phyloP scores from a whole-genome alignment of 768 basidiomycete genomes.

The Rhizopogon vesiculosus region DNA sequence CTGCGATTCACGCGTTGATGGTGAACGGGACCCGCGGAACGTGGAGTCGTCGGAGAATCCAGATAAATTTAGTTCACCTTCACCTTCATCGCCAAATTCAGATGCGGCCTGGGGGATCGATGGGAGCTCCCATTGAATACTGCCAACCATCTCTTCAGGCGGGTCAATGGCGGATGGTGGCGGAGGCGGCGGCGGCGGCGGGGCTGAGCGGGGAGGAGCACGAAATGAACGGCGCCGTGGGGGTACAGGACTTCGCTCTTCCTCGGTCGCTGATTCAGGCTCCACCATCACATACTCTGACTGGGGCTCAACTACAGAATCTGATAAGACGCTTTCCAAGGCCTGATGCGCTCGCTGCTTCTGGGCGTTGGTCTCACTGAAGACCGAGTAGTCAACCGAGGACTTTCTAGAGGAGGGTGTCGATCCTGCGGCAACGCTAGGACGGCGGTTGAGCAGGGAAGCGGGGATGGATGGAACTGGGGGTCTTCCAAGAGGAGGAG shows the following conservation, averaged over 20 bases:
- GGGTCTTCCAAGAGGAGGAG: constrained; percentile 31
- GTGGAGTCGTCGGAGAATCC: constrained; percentile 63
- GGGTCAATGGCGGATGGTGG: constrained; percentile 33
- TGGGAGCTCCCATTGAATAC: constrained; percentile 63
- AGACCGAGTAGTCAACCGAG: constrained; percentile 28
- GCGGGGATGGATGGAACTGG: constrained; percentile 34
- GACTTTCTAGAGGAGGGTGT: constrained; percentile 33
- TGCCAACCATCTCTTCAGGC: constrained; percentile 31
- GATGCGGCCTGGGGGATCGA: constrained; percentile 50
- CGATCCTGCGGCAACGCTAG: constrained; percentile 29
- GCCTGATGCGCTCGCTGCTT: neutral
- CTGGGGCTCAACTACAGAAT: constrained; percentile 17
- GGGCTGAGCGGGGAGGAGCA: constrained; percentile 12
- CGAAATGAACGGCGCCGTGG: constrained; percentile 38
- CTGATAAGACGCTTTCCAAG: neutral
- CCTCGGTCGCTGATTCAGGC: constrained; percentile 37
- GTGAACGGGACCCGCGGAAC: constrained; percentile 23
- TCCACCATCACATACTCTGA: constrained; percentile 66
- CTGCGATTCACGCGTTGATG: constrained; percentile 14
- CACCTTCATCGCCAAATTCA: constrained; percentile 51
- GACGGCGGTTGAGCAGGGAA: constrained; percentile 26
- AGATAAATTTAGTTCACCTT: constrained; percentile 43
- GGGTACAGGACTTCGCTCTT: constrained; percentile 21
- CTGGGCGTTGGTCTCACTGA: constrained; percentile 6
- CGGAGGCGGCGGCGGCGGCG: constrained; percentile 32